Percentiles rank a stretch among this genome's conserved stretches.
Evolutionary conservation across 31 red algal genomes (phyloP).

Genomic region (Odonthalia washingtoniensis): DNA sequence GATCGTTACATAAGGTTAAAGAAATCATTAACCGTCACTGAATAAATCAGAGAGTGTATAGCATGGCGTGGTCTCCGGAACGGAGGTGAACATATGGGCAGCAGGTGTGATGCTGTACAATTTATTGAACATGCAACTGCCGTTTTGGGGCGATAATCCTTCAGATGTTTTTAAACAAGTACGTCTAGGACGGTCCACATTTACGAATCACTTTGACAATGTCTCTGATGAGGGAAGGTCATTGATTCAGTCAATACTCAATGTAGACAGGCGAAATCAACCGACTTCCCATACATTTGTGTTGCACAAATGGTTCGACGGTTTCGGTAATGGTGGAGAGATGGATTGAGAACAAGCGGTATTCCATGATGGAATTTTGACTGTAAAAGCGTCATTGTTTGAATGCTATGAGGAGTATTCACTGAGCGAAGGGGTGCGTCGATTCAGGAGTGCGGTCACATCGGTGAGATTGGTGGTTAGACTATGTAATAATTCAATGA

Average conservation of each 20-base stretch:
- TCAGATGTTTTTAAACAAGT: constrained; percentile 82
- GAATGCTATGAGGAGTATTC: neutral
- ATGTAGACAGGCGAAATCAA: constrained; percentile 81
- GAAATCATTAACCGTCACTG: too few relatives aligned
- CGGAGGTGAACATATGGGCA: constrained; percentile 89
- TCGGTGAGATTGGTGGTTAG: constrained; percentile 8
- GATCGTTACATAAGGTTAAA: too few relatives aligned
- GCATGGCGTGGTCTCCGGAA: constrained; percentile 66
- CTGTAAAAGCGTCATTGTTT: neutral
- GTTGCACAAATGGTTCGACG: constrained; percentile 86
- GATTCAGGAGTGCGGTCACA: neutral
- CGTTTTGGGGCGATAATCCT: constrained; percentile 86
- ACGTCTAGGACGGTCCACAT: constrained; percentile 46
- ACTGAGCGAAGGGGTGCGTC: neutral
- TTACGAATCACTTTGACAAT: constrained; percentile 59
- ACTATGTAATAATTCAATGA: too few relatives aligned
- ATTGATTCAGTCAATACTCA: constrained; percentile 78
- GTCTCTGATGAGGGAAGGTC: constrained; percentile 80
- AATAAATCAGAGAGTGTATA: too few relatives aligned
- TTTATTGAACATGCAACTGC: constrained; percentile 81
- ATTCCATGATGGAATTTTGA: neutral
- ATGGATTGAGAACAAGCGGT: neutral
- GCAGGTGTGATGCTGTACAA: constrained; percentile 95
- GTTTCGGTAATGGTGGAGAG: neutral
- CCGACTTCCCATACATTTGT: constrained; percentile 73